These are phyloP conservation scores for Oryza glumipatula DNA, from an alignment of 176 grass and related monocot species.

Conservation along the genomic window DNA sequence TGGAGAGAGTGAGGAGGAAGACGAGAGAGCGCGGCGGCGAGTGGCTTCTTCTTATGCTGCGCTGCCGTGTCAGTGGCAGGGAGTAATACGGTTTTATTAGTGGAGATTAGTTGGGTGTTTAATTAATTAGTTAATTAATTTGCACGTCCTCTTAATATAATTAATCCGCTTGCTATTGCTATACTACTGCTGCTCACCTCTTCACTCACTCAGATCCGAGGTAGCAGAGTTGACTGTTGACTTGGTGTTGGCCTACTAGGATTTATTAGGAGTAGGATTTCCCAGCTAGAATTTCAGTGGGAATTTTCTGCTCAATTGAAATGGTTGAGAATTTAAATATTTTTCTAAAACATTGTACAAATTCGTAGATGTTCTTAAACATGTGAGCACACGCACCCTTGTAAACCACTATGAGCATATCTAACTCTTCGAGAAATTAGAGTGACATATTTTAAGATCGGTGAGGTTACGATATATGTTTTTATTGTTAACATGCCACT, in stretches of 20 bases:
- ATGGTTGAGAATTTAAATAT: neutral
- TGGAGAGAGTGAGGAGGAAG: neutral
- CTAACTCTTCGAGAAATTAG: too few relatives aligned
- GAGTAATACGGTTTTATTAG: neutral
- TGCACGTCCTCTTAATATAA: neutral
- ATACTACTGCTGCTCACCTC: too few relatives aligned
- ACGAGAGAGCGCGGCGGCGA: neutral
- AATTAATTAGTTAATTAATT: neutral
- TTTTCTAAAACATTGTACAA: too few relatives aligned
- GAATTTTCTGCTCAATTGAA: neutral
- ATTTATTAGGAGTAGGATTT: neutral
- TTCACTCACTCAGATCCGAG: slow-evolving; percentile 24
- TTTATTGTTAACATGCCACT: too few relatives aligned
- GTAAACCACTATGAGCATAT: too few relatives aligned
- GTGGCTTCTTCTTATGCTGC: slow-evolving; percentile 38
- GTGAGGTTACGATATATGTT: fast-evolving
- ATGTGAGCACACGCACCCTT: too few relatives aligned
- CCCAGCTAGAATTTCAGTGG: neutral
- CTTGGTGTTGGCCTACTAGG: neutral
- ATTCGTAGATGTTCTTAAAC: too few relatives aligned
- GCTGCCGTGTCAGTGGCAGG: neutral
- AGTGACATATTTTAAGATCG: too few relatives aligned
- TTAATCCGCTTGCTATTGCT: neutral
- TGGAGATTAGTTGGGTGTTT: neutral
- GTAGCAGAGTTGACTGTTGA: slow-evolving; percentile 29